Evolutionary conservation across 2,329 filamentous ascomycete species (phyloP).

Genomic region (Gnomoniopsis smithogilvyi): DNA sequence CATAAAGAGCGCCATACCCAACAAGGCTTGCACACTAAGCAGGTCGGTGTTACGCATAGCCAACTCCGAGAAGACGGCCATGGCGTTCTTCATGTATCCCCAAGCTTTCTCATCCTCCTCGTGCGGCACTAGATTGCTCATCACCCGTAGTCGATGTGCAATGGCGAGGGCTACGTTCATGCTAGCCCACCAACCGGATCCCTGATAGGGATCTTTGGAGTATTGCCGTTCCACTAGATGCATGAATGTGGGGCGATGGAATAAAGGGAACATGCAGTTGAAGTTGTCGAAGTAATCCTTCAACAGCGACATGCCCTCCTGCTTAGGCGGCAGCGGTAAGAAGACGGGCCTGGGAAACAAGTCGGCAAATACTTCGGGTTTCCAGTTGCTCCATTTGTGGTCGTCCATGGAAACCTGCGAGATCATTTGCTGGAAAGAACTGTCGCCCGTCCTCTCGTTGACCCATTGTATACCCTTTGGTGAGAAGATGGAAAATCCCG

Average conservation of each 20-base stretch:
- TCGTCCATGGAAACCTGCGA: slow-evolving; percentile 86
- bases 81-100: slow-evolving; percentile 94
- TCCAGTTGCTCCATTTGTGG: slow-evolving; percentile 96
- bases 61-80: slow-evolving; percentile 88
- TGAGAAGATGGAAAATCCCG: slow-evolving; percentile 97
- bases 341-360: slow-evolving; percentile 85
- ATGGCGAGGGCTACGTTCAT: slow-evolving; percentile 94
- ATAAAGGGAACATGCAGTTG: slow-evolving; percentile 97
- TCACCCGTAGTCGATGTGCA: slow-evolving; percentile 84
- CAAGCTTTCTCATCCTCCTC: slow-evolving; percentile 94
- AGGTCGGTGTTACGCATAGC: slow-evolving; percentile 96
- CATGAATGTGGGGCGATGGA: slow-evolving; percentile 98
- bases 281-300: slow-evolving; percentile 98
- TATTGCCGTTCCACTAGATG: slow-evolving; percentile 94
- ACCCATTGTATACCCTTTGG: slow-evolving; percentile 98
- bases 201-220: slow-evolving; percentile 86
- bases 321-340: slow-evolving; percentile 76
- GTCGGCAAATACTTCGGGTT: slow-evolving; percentile 93
- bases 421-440: slow-evolving; percentile 93
- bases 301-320: slow-evolving; percentile 82
- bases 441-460: slow-evolving; percentile 95
- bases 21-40: slow-evolving; percentile 86
- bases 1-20: slow-evolving; percentile 92
- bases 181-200: slow-evolving; percentile 97
- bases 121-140: slow-evolving; percentile 87